Evolutionary conservation across 73 alveolate species (phyloP).

Genomic region (Paramecium bursaria): DNA sequence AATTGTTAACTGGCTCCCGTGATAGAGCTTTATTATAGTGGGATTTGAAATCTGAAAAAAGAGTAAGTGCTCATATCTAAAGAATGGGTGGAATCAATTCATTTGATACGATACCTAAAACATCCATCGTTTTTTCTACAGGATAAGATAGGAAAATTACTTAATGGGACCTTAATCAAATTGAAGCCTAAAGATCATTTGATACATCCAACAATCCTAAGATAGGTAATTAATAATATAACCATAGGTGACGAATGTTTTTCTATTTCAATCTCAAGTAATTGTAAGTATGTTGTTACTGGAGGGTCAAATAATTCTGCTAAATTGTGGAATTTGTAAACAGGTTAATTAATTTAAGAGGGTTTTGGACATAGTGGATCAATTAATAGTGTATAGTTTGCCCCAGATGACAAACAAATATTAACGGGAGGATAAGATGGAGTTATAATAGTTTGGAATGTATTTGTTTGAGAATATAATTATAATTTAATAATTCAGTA

Average conservation of each 20-base stretch:
- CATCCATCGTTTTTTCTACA: constrained; percentile 83
- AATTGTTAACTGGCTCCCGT: constrained; percentile 88
- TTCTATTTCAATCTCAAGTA: constrained; percentile 82
- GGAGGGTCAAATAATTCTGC: constrained; percentile 87
- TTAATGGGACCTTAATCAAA: constrained; percentile 93
- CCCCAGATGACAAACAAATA: constrained; percentile 87
- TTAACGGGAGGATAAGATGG: constrained; percentile 88
- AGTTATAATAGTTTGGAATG: constrained; percentile 85
- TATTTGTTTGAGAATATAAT: constrained; percentile 66
- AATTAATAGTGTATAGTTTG: constrained; percentile 77
- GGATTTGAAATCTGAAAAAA: constrained; percentile 94
- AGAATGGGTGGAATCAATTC: constrained; percentile 97
- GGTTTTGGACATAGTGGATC: constrained; percentile 86
- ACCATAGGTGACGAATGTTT: constrained; percentile 87
- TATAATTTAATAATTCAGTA: too few relatives aligned
- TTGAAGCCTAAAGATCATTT: constrained; percentile 82
- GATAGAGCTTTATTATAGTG: constrained; percentile 90
- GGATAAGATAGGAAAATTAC: constrained; percentile 96
- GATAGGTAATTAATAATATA: constrained; percentile 71
- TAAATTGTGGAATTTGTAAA: constrained; percentile 80
- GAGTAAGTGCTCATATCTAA: constrained; percentile 93
- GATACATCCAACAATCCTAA: constrained; percentile 84
- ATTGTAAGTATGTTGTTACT: constrained; percentile 86
- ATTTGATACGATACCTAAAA: constrained; percentile 84
- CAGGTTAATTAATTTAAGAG: constrained; percentile 76